Evolutionary conservation across 495 filamentous ascomycete genomes (phyloP).

Genomic region (Oidiodendron maius): DNA sequence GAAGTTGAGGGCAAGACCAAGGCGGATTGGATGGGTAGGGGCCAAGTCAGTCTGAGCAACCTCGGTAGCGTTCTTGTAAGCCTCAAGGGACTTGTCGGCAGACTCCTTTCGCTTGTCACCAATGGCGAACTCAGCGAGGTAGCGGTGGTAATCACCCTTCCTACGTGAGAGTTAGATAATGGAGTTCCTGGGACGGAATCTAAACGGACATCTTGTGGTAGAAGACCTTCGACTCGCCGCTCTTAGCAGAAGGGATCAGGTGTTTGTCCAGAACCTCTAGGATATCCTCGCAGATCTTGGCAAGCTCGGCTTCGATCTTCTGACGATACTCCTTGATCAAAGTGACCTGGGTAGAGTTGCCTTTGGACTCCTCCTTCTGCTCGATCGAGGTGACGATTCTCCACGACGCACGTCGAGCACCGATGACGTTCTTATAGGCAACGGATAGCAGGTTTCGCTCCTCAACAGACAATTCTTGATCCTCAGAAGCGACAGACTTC

Average conservation of each 20-base stretch:
- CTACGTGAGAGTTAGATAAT: constrained; percentile 35
- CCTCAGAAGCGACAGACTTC: constrained; percentile 95
- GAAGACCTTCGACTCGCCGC: constrained; percentile 98
- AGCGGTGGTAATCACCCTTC: constrained; percentile 99
- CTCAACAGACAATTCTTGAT: constrained; percentile 97
- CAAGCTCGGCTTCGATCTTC: constrained; percentile 98
- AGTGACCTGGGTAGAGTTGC: constrained; percentile 85
- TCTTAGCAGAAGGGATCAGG: constrained; percentile 93
- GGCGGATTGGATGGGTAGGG: constrained; percentile 97
- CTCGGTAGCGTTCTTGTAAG: constrained; percentile 98
- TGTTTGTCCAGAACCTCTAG: constrained; percentile 94
- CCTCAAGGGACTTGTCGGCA: constrained; percentile 93
- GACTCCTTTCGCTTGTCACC: constrained; percentile 97
- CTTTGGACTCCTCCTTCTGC: constrained; percentile 99
- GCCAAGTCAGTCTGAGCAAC: constrained; percentile 97
- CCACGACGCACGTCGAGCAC: constrained; percentile 97
- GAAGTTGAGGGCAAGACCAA: constrained; percentile 98
- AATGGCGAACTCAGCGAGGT: constrained; percentile 96
- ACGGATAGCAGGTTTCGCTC: constrained; percentile 99
- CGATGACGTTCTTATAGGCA: constrained; percentile 99
- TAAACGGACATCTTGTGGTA: constrained; percentile 96
- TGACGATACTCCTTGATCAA: constrained; percentile 99
- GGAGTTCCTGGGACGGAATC: not conserved
- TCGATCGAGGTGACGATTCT: constrained; percentile 99
- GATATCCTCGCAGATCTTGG: constrained; percentile 99